Conservation (phyloP, 75 land plant genomes). For the Cryptomeria japonica region DNA sequence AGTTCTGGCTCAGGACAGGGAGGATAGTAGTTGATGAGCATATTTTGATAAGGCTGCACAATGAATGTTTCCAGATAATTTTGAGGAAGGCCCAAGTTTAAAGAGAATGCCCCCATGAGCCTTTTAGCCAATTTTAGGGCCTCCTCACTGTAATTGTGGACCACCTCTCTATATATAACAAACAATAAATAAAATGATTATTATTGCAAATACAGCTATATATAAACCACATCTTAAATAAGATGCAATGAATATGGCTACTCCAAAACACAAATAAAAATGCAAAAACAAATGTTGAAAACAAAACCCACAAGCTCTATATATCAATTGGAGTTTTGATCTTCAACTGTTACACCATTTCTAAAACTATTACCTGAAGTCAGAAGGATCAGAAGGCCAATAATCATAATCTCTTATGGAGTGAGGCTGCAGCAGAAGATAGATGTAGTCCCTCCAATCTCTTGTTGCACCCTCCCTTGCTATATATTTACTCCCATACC, state of each 20-base stretch:
- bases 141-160: constrained; percentile 3
- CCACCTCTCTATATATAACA: neutral
- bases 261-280: neutral
- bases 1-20: constrained; percentile 60
- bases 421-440: neutral
- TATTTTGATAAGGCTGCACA: constrained; percentile 1
- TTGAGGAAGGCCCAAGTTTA: constrained; percentile 16
- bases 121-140: neutral
- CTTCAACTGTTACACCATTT: neutral
- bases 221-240: no score
- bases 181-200: neutral
- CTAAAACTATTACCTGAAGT: neutral
- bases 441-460: constrained; percentile 3
- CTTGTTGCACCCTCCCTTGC: neutral
- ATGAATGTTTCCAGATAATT: constrained; percentile 13
- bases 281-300: neutral
- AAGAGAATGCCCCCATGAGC: constrained; percentile 10
- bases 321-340: neutral
- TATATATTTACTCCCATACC: neutral
- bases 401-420: neutral
- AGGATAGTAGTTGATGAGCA: constrained; percentile 47
- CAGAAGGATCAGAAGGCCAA: constrained; percentile 1
- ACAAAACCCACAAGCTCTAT: neutral
- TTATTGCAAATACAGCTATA: neutral
- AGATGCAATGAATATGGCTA: no score